Conservation (phyloP, 192 early-diverging fungal species). For the Oehlia diaphana region DNA sequence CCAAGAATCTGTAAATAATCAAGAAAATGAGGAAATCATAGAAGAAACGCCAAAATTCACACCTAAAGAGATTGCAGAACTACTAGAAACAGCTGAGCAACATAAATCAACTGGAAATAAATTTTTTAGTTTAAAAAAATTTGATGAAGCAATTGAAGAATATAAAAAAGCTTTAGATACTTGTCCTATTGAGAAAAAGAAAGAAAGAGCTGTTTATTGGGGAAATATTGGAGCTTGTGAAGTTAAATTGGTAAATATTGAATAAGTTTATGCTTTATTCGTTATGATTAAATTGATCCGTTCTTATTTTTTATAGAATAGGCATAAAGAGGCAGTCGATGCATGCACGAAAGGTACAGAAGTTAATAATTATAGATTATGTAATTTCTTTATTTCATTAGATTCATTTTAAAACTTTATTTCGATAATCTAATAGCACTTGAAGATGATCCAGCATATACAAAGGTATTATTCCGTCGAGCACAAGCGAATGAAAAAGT, state of each 20-base stretch:
- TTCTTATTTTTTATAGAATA: constrained; percentile 27
- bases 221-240: constrained; percentile 69
- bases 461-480: constrained; percentile 58
- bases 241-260: constrained; percentile 48
- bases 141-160: constrained; percentile 41
- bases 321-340: constrained; percentile 42
- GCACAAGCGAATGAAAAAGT: constrained; percentile 62
- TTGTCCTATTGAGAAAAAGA: constrained; percentile 39
- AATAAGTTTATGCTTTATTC: neutral
- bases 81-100: constrained; percentile 46
- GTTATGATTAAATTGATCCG: neutral
- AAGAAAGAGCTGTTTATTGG: constrained; percentile 56
- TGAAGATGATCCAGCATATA: constrained; percentile 52
- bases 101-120: constrained; percentile 51
- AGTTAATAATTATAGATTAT: neutral
- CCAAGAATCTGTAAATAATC: neutral
- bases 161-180: constrained; percentile 48
- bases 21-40: neutral
- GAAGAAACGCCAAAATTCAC: constrained; percentile 16
- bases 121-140: constrained; percentile 45
- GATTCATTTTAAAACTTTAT: neutral
- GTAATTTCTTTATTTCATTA: neutral
- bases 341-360: constrained; percentile 34
- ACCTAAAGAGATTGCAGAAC: constrained; percentile 33
- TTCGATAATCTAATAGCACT: constrained; percentile 38